Base-by-base conservation (phyloP, 768 basidiomycete genomes). In the Lanmaoa rubissima region DNA sequence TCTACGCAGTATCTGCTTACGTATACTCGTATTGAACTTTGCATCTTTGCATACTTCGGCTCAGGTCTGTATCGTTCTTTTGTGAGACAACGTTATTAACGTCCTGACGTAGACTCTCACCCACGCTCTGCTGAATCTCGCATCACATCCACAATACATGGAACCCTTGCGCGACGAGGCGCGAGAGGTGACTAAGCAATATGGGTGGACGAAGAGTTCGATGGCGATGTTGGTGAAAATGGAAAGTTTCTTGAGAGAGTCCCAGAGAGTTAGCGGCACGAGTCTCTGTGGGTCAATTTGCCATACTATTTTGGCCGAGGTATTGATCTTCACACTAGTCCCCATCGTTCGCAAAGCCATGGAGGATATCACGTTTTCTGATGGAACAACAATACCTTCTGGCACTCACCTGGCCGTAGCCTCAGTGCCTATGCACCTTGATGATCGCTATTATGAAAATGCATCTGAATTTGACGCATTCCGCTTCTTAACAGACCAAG, bases 241-340 rank as follows among this genome's bases (percentile, higher is more conserved):
- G 53, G 78, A 79, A 52, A 79, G 77, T 49, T 78, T 80, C 60
- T 49, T 80, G 51, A 74, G 73, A 49, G 78, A 79, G 57, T 72
- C 73, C 3, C 71, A 74, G 58, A 70, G 78, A 32, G 31, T 71
- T 13, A 72, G 69, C 7, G 71, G 73, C 11, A 66, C 74, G 21
- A 72, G 62, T 39, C 63, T 69, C 35, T 62, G 75, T 75, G 55
- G 7, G 74, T 63, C 48, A 16, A 21, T 50, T 40, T 36, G 41
- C 32, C 7, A 19, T 36, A 17, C 43, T 13, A 14, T 34, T 12
- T 9, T 34, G 24, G 12, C 13, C n/a, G 28, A 42, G 16, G 10
- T 31, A 26, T 35, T 67, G 48, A 68, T 36, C 24, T 40, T 48
- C 47, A 13, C 42, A 21, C 45, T 54, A 73, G 70, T 73, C 16